A percentile compares a stretch with the other conserved stretches of the same genome.
phyloP scores from a whole-genome alignment of 2,329 filamentous ascomycete genomes.

The Penicillium brevicompactum region DNA sequence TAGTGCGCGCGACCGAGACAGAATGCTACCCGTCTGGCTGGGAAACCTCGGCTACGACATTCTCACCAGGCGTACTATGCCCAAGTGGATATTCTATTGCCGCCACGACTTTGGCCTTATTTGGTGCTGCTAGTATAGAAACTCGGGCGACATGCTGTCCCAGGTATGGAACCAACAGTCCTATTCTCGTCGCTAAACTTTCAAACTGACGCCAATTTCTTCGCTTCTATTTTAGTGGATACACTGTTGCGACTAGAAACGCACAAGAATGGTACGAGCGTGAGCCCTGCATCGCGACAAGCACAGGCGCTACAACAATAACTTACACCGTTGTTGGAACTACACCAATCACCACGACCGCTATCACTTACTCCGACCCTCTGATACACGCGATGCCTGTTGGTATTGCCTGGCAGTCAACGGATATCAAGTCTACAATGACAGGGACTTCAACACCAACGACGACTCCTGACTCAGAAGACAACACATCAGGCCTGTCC shows the following conservation, averaged over 20 bases:
- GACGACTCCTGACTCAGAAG: neutral
- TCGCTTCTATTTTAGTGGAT: neutral
- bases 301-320: neutral
- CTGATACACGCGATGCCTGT: constrained; percentile 5
- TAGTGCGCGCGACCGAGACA: constrained; percentile 6
- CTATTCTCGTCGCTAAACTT: neutral
- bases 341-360: neutral
- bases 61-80: constrained; percentile 6
- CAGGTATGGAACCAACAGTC: neutral
- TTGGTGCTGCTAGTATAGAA: constrained; percentile 1
- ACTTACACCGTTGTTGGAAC: neutral
- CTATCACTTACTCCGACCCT: neutral
- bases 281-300: constrained; percentile 7
- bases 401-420: constrained; percentile 7
- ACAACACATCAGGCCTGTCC: neutral
- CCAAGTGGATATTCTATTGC: constrained; percentile 5
- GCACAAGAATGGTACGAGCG: constrained; percentile 1
- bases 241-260: neutral
- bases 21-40: constrained; percentile 9
- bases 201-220: neutral
- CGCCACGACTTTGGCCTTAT: neutral
- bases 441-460: neutral
- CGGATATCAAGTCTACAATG: neutral
- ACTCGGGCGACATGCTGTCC: constrained; percentile 11
- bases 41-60: constrained; percentile 2